phyloP scores from a whole-genome alignment of 176 grass and related monocot species.

The Aegilops tauschii region DNA sequence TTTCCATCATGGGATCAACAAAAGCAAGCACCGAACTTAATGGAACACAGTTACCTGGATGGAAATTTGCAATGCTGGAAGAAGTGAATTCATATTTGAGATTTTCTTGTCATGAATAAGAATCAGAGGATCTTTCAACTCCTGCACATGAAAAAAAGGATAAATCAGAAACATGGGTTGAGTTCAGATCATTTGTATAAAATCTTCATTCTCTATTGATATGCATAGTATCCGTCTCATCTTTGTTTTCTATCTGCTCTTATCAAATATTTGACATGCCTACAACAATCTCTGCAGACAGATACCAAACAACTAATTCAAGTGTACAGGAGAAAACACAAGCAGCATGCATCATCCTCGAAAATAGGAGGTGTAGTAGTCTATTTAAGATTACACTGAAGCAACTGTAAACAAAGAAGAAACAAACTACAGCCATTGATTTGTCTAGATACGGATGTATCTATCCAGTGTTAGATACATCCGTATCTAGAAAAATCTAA shows the following conservation, averaged over 20 bases:
- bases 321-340: not conserved
- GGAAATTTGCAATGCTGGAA: slow-evolving; percentile 68
- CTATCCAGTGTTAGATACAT: no score
- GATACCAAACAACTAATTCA: not conserved
- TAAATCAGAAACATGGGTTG: not conserved
- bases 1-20: not conserved
- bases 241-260: not conserved
- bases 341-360: not conserved
- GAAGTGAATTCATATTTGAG: slow-evolving; percentile 77
- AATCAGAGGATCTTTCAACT: slow-evolving; percentile 78
- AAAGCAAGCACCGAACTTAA: not conserved
- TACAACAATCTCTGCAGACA: slow-evolving; percentile 4
- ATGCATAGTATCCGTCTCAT: not conserved
- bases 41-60: slow-evolving; percentile 49
- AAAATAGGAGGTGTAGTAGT: not conserved
- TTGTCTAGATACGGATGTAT: no score
- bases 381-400: slow-evolving; percentile 13
- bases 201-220: not conserved
- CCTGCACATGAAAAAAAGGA: slow-evolving; percentile 49
- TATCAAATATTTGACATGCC: not conserved
- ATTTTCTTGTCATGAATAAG: slow-evolving; percentile 99
- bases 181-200: not conserved
- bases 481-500: no score
- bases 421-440: slow-evolving; percentile 6
- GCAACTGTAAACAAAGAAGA: not conserved